Conservation (phyloP, 2,329 filamentous ascomycete genomes). For the Alternaria metachromatica region DNA sequence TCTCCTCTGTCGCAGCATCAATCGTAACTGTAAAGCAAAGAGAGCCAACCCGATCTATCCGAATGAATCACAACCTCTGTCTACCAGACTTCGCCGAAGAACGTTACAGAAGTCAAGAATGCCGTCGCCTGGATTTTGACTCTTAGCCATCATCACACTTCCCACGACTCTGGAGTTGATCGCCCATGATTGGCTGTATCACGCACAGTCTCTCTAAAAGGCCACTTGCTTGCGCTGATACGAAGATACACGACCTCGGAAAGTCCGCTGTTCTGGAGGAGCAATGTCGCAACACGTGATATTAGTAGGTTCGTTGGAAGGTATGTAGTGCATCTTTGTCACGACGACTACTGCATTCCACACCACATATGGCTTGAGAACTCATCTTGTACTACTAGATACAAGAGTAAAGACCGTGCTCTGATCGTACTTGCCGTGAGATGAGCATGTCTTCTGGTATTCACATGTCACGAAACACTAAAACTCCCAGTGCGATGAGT, state of each 20-base stretch:
- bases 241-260: background rate
- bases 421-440: background rate
- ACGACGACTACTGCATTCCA: background rate
- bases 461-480: background rate
- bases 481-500: no score
- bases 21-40: background rate
- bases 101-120: background rate
- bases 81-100: background rate
- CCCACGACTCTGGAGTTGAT: background rate
- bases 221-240: background rate
- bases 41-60: background rate
- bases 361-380: background rate
- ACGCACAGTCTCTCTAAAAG: background rate
- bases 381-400: background rate
- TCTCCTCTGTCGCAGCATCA: background rate
- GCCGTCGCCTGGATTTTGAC: rapidly evolving
- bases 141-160: background rate
- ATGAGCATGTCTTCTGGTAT: background rate
- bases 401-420: rapidly evolving
- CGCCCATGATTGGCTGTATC: background rate
- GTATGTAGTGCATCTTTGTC: background rate
- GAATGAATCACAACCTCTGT: background rate
- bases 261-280: background rate
- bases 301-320: background rate
- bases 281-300: background rate